These are phyloP conservation scores for Citrus hindsii DNA, from an alignment of 345 rosid genomes.

Conservation along the genomic window DNA sequence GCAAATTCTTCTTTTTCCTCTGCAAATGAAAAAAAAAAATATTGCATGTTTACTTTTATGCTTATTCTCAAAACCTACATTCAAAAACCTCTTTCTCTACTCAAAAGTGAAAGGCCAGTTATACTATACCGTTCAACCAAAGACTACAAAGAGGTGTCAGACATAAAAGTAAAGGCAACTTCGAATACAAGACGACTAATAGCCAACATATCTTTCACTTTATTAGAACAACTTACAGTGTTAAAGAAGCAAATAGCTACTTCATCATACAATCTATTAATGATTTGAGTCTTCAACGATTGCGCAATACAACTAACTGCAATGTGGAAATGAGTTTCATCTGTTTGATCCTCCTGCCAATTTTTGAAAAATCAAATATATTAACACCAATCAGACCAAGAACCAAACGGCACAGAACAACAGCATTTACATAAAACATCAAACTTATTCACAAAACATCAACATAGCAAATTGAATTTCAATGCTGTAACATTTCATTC, in stretches of 20 bases:
- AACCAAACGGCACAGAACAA: conserved; percentile 1
- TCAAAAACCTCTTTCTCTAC: background rate
- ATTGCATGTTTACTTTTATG: background rate
- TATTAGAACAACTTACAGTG: conserved; percentile 51
- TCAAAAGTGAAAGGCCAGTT: background rate
- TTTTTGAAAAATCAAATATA: background rate
- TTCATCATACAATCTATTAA: conserved; percentile 76
- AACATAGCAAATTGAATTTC: background rate
- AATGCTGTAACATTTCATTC: background rate
- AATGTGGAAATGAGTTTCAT: conserved; percentile 69
- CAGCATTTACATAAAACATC: background rate
- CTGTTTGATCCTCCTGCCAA: conserved; percentile 56
- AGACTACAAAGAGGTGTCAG: background rate
- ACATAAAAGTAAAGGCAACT: background rate
- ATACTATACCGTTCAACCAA: background rate
- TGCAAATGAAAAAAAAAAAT: conserved; percentile 37
- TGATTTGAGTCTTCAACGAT: conserved; percentile 76
- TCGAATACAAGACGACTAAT: background rate
- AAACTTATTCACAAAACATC: background rate
- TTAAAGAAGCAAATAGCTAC: conserved; percentile 89
- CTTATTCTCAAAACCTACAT: background rate
- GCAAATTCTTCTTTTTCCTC: conserved; percentile 91
- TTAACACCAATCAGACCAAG: background rate
- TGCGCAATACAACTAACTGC: conserved; percentile 68
- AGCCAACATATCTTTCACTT: background rate